phyloP scores from a whole-genome alignment of 2,329 filamentous ascomycete genomes.

The Neonectria magnoliae region DNA sequence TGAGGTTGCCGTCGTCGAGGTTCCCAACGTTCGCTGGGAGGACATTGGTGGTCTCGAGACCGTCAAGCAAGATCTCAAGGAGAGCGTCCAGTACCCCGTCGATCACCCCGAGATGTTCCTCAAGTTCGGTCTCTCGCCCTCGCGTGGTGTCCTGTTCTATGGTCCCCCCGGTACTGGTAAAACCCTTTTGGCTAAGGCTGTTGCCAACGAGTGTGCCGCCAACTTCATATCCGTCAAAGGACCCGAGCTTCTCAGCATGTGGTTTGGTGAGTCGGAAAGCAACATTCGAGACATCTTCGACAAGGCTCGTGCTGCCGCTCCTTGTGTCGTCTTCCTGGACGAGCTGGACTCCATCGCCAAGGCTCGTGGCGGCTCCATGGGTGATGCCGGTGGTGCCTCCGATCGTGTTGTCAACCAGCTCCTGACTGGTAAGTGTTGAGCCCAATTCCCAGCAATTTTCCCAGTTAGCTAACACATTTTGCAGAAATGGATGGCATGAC shows the following conservation, averaged over 20 bases:
- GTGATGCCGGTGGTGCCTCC: conserved; percentile 96
- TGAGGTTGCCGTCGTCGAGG: conserved; percentile 98
- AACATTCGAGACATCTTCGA: conserved; percentile 99
- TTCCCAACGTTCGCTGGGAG: conserved; percentile 99
- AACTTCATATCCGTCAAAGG: conserved; percentile 99
- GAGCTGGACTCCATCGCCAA: conserved; percentile 99
- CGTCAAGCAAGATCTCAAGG: conserved; percentile 99
- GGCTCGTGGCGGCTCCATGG: conserved; percentile 95
- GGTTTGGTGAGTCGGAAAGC: conserved; percentile 99
- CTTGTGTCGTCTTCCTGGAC: conserved; percentile 98
- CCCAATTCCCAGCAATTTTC: background rate
- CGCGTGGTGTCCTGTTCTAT: conserved; percentile 98
- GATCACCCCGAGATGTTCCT: conserved; percentile 99
- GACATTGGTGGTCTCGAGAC: conserved; percentile 98
- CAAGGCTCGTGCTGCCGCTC: conserved; percentile 97
- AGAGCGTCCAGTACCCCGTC: conserved; percentile 98
- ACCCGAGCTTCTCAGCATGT: conserved; percentile 98
- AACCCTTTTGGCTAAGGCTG: conserved; percentile 98
- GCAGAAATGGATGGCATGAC: conserved; percentile 99
- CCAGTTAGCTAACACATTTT: conserved; percentile 51
- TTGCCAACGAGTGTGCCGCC: conserved; percentile 98
- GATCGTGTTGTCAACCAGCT: conserved; percentile 99
- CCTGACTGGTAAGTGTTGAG: conserved; percentile 78
- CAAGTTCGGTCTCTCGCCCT: conserved; percentile 98
- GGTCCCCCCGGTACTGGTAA: conserved; percentile 99